Evolutionary conservation across 495 filamentous ascomycete genomes (phyloP).

Genomic region (Penicillium lagena): DNA sequence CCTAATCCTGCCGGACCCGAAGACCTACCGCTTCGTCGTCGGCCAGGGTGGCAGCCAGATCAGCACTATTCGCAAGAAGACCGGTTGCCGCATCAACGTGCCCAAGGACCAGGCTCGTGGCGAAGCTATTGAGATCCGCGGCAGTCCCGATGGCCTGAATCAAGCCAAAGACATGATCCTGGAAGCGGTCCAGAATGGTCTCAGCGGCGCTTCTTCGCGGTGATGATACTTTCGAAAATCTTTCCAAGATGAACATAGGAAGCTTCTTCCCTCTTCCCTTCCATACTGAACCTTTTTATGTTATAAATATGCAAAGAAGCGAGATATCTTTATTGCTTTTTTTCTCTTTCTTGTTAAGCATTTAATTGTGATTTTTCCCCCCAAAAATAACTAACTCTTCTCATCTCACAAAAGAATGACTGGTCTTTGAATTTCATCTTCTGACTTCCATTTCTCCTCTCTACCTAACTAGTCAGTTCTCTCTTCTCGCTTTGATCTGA

Average conservation of each 20-base stretch:
- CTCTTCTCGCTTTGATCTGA: too few species aligned
- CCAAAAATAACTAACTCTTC: background rate
- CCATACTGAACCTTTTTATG: background rate
- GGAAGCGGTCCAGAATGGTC: conserved; percentile 56
- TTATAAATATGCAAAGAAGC: too few species aligned
- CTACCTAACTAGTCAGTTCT: background rate
- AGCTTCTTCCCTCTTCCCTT: background rate
- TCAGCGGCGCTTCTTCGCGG: conserved; percentile 18
- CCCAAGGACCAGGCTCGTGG: conserved; percentile 69
- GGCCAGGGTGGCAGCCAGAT: conserved; percentile 86
- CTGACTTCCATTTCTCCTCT: background rate
- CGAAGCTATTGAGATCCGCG: conserved; percentile 85
- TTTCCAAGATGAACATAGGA: background rate
- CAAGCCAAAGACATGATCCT: conserved; percentile 85
- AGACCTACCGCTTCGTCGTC: conserved; percentile 83
- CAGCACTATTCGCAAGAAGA: conserved; percentile 85
- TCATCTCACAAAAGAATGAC: background rate
- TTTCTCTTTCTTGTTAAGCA: conserved; percentile 1
- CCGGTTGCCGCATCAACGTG: conserved; percentile 86
- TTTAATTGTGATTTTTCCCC: conserved; percentile 1
- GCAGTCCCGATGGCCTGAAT: conserved; percentile 72
- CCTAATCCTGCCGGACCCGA: conserved; percentile 81
- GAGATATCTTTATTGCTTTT: conserved; percentile 1
- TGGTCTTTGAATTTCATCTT: too few species aligned
- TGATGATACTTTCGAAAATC: conserved; percentile 1